These are phyloP conservation scores for Monascus purpureus DNA, from an alignment of 495 filamentous ascomycete species.

Conservation along the genomic window DNA sequence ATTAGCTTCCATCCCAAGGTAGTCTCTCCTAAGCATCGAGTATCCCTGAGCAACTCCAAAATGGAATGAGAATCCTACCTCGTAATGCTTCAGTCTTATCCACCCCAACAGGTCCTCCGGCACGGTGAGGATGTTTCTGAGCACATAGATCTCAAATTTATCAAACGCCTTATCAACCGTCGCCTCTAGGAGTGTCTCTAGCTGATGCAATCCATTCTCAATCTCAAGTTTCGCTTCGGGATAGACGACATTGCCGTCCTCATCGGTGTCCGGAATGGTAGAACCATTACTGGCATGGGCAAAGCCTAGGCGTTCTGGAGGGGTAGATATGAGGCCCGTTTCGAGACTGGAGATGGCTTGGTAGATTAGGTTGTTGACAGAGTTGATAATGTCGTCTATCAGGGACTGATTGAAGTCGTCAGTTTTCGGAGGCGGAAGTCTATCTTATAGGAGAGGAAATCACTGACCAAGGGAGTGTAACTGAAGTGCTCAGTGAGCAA, in stretches of 20 bases:
- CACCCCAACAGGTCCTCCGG: slow-evolving; percentile 57
- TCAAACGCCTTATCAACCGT: slow-evolving; percentile 71
- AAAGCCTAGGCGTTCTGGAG: slow-evolving; percentile 68
- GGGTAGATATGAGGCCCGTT: slow-evolving; percentile 54
- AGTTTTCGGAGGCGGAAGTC: slow-evolving; percentile 9
- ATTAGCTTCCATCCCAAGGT: neutral
- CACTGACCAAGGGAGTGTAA: slow-evolving; percentile 76
- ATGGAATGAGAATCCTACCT: slow-evolving; percentile 34
- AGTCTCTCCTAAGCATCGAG: too few species aligned
- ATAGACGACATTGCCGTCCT: slow-evolving; percentile 37
- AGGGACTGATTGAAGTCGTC: slow-evolving; percentile 45
- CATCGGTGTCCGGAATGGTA: slow-evolving; percentile 37
- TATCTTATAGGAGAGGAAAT: slow-evolving; percentile 3
- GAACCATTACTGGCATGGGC: slow-evolving; percentile 24
- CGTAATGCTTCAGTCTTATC: slow-evolving; percentile 77
- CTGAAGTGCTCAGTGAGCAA: slow-evolving; percentile 92
- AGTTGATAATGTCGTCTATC: slow-evolving; percentile 95
- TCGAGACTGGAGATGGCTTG: slow-evolving; percentile 75
- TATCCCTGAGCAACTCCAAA: neutral
- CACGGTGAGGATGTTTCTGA: slow-evolving; percentile 79
- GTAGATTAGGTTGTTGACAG: slow-evolving; percentile 79
- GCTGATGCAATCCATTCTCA: slow-evolving; percentile 76
- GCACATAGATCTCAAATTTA: slow-evolving; percentile 65
- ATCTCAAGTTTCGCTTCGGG: slow-evolving; percentile 63
- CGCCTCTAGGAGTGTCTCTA: slow-evolving; percentile 83